Evolutionary conservation across 345 rosid genomes (phyloP).

Genomic region (Hibiscus trionum): DNA sequence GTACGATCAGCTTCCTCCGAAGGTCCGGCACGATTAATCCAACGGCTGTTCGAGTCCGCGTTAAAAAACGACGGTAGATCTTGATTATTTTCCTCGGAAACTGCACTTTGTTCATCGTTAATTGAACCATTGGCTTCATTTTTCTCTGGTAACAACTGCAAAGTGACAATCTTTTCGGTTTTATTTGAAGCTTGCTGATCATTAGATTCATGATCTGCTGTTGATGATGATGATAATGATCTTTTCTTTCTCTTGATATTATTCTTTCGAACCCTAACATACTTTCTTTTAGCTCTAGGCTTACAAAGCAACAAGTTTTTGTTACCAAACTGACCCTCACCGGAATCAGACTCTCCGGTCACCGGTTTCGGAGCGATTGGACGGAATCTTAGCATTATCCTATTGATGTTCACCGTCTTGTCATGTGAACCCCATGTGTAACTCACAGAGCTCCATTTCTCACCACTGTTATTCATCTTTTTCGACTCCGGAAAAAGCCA

Average conservation of each 20-base stretch:
- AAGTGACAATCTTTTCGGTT: conserved; percentile 25
- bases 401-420: conserved; percentile 32
- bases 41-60: conserved; percentile 8
- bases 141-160: conserved; percentile 49
- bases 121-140: conserved; percentile 13
- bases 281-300: conserved; percentile 54
- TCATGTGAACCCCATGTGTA: background rate
- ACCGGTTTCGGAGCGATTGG: conserved; percentile 88
- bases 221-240: conserved; percentile 5
- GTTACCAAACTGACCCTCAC: conserved; percentile 11
- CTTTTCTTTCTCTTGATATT: conserved; percentile 20
- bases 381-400: conserved; percentile 64
- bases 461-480: conserved; percentile 21
- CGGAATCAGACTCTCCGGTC: conserved; percentile 20
- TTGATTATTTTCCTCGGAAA: background rate
- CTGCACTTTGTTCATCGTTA: background rate
- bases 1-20: conserved; percentile 12
- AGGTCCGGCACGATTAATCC: background rate
- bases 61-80: conserved; percentile 7
- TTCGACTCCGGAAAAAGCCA: background rate
- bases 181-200: background rate
- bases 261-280: conserved; percentile 54
- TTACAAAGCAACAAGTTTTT: conserved; percentile 22
- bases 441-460: conserved; percentile 7
- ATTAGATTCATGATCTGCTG: background rate